A percentile compares a stretch with the other conserved stretches of the same genome.
phyloP scores from a whole-genome alignment of 225 moss, liverwort and hornwort species.

The Takakia lepidozioides region DNA sequence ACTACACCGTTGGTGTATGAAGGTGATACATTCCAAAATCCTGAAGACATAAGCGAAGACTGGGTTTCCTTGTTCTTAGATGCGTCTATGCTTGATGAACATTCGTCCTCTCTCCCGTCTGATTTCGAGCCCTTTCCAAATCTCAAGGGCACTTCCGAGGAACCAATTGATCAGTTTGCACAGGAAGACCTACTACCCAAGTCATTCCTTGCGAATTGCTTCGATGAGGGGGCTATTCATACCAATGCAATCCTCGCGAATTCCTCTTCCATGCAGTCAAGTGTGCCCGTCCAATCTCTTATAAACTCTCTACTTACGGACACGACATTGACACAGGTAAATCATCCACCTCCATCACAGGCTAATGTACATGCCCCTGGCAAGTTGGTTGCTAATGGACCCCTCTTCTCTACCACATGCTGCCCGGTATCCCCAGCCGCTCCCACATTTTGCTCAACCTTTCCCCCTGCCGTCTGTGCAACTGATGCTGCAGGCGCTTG shows the following conservation, averaged over 20 bases:
- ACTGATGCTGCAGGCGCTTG: neutral
- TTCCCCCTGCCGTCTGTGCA: neutral
- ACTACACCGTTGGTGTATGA: constrained; percentile 4
- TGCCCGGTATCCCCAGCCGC: neutral
- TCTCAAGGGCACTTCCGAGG: constrained; percentile 10
- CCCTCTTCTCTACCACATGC: neutral
- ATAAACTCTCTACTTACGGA: too few species aligned
- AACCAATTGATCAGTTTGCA: constrained; percentile 16
- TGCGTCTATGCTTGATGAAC: constrained; percentile 17
- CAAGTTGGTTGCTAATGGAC: too few species aligned
- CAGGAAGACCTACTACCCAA: constrained; percentile 19
- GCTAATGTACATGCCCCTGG: neutral
- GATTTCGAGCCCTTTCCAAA: constrained; percentile 16
- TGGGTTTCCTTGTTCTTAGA: constrained; percentile 62
- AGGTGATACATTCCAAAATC: constrained; percentile 17
- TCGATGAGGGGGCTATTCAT: constrained; percentile 11
- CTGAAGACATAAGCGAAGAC: constrained; percentile 58
- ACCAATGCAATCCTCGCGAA: constrained; percentile 22
- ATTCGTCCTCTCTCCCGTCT: constrained; percentile 12
- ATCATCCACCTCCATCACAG: too few species aligned
- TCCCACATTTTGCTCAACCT: neutral
- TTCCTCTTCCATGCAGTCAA: constrained; percentile 5
- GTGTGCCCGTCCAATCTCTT: too few species aligned
- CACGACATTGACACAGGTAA: too few species aligned
- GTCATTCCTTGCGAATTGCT: constrained; percentile 19